Conservation (phyloP, 306 rosid species). For the Cucumis melo region DNA sequence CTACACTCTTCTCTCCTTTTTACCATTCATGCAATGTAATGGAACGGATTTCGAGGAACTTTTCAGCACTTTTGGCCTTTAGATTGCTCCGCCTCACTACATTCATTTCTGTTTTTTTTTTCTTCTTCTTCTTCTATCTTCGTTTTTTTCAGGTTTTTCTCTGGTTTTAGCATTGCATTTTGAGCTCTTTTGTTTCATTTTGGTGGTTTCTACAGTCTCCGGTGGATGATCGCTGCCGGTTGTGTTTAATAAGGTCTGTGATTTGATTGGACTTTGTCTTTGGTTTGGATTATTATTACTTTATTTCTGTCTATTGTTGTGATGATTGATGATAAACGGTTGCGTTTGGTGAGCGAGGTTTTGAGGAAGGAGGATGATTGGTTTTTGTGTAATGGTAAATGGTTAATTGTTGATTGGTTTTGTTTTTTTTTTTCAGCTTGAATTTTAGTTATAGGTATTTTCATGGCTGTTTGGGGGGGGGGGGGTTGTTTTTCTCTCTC, state of each 20-base stretch:
- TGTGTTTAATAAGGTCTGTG: background rate
- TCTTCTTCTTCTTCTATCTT: background rate
- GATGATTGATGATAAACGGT: background rate
- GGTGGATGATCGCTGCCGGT: slow-evolving; percentile 5
- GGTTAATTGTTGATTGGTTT: background rate
- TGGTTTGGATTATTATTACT: background rate
- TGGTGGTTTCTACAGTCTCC: background rate
- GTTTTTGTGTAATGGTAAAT: background rate
- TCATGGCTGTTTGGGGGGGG: background rate
- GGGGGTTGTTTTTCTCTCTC: background rate
- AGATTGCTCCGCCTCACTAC: background rate
- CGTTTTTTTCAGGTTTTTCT: slow-evolving; percentile 2
- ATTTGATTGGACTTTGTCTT: background rate
- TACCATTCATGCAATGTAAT: slow-evolving; percentile 19
- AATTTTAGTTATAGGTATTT: background rate
- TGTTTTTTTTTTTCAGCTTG: background rate
- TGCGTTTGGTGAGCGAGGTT: background rate
- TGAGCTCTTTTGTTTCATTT: background rate
- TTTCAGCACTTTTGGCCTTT: background rate
- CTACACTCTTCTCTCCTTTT: background rate
- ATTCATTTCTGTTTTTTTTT: background rate
- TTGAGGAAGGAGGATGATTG: background rate
- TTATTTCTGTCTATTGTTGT: background rate
- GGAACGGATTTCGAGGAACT: slow-evolving; percentile 25
- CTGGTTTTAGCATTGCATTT: background rate